These are phyloP conservation scores for Somion occarium DNA, from an alignment of 1,284 basidiomycete species.

Conservation along the genomic window DNA sequence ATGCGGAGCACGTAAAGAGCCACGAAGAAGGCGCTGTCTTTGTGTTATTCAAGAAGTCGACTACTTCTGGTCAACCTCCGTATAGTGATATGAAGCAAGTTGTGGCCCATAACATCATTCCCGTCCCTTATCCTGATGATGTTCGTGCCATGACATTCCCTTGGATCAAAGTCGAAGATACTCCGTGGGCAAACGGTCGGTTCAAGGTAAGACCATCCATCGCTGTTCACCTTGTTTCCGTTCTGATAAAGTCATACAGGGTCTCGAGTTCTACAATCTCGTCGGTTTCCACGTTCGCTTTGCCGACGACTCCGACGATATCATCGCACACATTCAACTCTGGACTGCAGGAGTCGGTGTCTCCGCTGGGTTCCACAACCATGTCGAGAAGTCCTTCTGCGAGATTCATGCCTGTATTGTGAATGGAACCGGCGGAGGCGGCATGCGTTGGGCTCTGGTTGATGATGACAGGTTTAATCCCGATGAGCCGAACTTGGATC, in stretches of 20 bases:
- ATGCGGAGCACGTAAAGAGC: slow-evolving; percentile 12
- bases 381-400: slow-evolving; percentile 20
- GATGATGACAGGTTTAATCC: slow-evolving; percentile 13
- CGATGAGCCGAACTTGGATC: slow-evolving; percentile 16
- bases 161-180: slow-evolving; percentile 23
- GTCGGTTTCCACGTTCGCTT: slow-evolving; percentile 27
- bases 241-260: slow-evolving; percentile 12
- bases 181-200: slow-evolving; percentile 21
- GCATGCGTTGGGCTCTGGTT: slow-evolving; percentile 19
- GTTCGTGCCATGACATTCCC: slow-evolving; percentile 21
- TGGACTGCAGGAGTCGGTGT: slow-evolving; percentile 27
- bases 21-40: slow-evolving; percentile 23
- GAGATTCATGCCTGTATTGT: slow-evolving; percentile 26
- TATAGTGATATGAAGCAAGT: slow-evolving; percentile 22
- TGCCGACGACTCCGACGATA: slow-evolving; percentile 23
- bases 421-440: slow-evolving; percentile 23
- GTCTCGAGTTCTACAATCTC: slow-evolving; percentile 29
- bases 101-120: slow-evolving; percentile 18
- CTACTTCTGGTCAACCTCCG: slow-evolving; percentile 11
- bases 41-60: slow-evolving; percentile 16
- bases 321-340: slow-evolving; percentile 23
- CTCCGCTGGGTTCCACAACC: slow-evolving; percentile 18
- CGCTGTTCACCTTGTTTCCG: background rate
- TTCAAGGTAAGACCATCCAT: slow-evolving; percentile 6
- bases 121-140: slow-evolving; percentile 12